Conservation (phyloP, 306 rosid species). For the Phaseolus lunatus region DNA sequence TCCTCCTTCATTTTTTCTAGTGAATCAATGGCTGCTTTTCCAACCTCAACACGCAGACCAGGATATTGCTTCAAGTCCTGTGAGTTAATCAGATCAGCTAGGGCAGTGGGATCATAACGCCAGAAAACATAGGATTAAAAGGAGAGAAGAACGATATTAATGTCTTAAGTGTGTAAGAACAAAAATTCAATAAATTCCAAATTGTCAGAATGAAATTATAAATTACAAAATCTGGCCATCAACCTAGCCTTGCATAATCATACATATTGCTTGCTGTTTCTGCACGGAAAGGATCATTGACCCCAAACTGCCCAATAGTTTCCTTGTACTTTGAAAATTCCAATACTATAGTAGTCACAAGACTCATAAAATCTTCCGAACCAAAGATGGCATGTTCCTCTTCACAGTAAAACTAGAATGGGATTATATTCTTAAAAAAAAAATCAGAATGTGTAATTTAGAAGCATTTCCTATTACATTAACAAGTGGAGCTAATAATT, state of each 20-base stretch:
- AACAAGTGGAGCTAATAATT: not conserved
- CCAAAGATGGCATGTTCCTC: not conserved
- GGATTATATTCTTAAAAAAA: not conserved
- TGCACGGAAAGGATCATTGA: not conserved
- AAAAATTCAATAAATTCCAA: constrained; percentile 15
- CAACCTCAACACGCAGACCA: constrained; percentile 86
- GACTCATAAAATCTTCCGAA: not conserved
- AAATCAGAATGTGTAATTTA: not conserved
- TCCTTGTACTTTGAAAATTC: not conserved
- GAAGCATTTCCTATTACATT: constrained; percentile 4
- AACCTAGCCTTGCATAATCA: not conserved
- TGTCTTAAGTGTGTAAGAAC: not conserved
- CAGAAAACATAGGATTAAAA: not conserved
- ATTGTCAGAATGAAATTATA: not conserved
- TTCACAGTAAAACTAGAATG: not conserved
- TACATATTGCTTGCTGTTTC: too few species aligned
- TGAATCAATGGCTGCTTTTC: constrained; percentile 83
- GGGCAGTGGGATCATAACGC: not conserved
- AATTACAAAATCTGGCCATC: not conserved
- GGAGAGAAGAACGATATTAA: not conserved
- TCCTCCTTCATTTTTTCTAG: constrained; percentile 87
- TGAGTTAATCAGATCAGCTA: constrained; percentile 26
- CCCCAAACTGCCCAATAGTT: not conserved
- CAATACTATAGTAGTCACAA: not conserved
- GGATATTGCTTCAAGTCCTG: constrained; percentile 96